phyloP scores from a whole-genome alignment of 2,329 filamentous ascomycete species.

The Zelopaecilomyces penicillatus region DNA sequence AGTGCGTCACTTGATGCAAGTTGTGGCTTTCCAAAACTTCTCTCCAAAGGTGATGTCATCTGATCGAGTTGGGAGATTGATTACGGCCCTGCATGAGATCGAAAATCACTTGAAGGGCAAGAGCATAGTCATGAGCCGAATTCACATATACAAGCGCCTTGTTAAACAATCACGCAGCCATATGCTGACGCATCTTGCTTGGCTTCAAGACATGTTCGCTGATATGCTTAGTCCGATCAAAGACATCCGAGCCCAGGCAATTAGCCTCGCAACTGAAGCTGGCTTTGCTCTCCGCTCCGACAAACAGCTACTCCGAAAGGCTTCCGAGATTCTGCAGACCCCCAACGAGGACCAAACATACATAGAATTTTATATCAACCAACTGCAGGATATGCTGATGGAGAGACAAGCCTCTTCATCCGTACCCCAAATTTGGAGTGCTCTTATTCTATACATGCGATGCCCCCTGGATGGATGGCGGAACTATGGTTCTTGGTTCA shows the following conservation, averaged over 20 bases:
- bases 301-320: constrained; percentile 55
- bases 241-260: constrained; percentile 67
- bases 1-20: constrained; percentile 68
- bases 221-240: constrained; percentile 72
- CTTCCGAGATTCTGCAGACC: constrained; percentile 55
- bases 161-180: constrained; percentile 59
- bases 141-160: constrained; percentile 71
- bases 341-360: constrained; percentile 48
- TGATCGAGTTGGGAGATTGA: constrained; percentile 60
- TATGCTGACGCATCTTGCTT: constrained; percentile 66
- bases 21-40: constrained; percentile 76
- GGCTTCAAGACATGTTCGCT: constrained; percentile 74
- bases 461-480: constrained; percentile 61
- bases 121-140: constrained; percentile 67
- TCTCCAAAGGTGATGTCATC: constrained; percentile 62
- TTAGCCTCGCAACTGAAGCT: constrained; percentile 64
- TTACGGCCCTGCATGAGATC: constrained; percentile 63
- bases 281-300: constrained; percentile 63
- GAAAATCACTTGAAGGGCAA: constrained; percentile 70
- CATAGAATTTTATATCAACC: constrained; percentile 58
- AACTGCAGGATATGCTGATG: constrained; percentile 61
- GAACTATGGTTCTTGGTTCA: constrained; percentile 65
- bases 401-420: constrained; percentile 41
- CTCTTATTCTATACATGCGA: constrained; percentile 70
- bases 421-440: constrained; percentile 85